These are phyloP conservation scores for Diplodia seriata DNA, from an alignment of 2,329 filamentous ascomycete genomes.

Conservation along the genomic window DNA sequence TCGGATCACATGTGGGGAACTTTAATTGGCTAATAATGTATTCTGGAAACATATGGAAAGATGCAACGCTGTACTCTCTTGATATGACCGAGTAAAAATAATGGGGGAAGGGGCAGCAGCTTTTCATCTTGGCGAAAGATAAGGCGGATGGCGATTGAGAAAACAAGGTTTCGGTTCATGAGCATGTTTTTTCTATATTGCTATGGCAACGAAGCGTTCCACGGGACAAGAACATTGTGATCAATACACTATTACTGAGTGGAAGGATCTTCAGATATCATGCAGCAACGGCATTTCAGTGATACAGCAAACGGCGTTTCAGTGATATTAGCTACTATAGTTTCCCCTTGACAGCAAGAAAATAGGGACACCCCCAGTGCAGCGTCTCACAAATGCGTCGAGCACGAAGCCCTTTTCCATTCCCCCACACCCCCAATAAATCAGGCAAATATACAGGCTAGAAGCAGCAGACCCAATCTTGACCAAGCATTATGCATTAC, in stretches of 20 bases:
- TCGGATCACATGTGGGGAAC: too few relatives aligned
- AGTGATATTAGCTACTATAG: neutral
- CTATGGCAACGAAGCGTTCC: neutral
- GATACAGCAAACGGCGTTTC: too few relatives aligned
- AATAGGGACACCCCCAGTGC: neutral
- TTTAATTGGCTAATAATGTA: too few relatives aligned
- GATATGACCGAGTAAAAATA: too few relatives aligned
- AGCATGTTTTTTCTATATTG: neutral
- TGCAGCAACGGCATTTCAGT: too few relatives aligned
- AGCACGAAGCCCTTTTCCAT: neutral
- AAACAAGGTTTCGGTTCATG: neutral
- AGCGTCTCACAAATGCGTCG: neutral
- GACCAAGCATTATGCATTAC: constrained; percentile 1
- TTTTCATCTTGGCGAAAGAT: too few relatives aligned
- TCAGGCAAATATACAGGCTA: neutral
- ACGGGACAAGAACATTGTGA: neutral
- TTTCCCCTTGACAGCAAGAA: neutral
- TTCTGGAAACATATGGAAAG: too few relatives aligned
- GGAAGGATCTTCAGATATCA: neutral
- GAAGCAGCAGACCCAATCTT: neutral
- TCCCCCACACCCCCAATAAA: neutral
- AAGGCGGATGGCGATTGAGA: too few relatives aligned
- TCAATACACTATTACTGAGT: neutral
- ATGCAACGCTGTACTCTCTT: too few relatives aligned
- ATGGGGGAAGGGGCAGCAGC: too few relatives aligned